Conservation (phyloP, 371 early-diverging fungal species). For the Actinomortierella wolfii region DNA sequence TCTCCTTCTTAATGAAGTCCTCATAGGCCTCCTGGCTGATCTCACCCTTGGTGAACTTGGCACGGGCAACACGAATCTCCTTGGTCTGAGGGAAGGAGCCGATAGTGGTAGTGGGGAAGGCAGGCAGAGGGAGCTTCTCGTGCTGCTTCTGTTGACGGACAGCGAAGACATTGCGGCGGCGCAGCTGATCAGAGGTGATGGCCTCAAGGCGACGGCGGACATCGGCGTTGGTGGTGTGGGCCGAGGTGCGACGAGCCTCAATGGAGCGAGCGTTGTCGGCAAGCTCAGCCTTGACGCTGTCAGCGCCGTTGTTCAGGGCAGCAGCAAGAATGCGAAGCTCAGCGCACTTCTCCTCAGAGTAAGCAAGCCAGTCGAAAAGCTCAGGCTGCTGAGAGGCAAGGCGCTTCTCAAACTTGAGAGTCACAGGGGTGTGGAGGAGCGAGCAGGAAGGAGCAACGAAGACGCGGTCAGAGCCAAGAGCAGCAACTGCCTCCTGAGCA, state of each 20-base stretch:
- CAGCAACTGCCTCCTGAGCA: constrained; percentile 70
- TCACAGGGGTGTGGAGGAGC: constrained; percentile 91
- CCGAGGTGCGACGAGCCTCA: constrained; percentile 76
- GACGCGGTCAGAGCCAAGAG: constrained; percentile 75
- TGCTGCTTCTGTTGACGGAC: constrained; percentile 80
- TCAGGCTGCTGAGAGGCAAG: constrained; percentile 75
- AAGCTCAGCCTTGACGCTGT: constrained; percentile 71
- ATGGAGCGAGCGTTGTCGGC: constrained; percentile 75
- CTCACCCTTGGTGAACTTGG: constrained; percentile 86
- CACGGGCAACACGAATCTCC: constrained; percentile 92
- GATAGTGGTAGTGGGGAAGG: constrained; percentile 96
- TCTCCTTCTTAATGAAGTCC: constrained; percentile 86
- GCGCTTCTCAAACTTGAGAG: constrained; percentile 80
- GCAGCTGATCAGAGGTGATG: constrained; percentile 74
- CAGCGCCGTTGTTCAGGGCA: constrained; percentile 69
- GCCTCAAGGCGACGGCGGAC: constrained; percentile 80
- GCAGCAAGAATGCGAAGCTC: constrained; percentile 80
- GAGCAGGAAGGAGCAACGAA: constrained; percentile 90
- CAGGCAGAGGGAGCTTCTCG: constrained; percentile 81
- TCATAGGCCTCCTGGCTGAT: constrained; percentile 75
- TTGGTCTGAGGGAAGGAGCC: constrained; percentile 98
- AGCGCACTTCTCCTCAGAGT: constrained; percentile 89
- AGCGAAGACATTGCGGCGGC: constrained; percentile 76
- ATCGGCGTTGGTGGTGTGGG: constrained; percentile 79
- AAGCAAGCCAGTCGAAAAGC: constrained; percentile 90